A percentile compares a stretch with the other conserved stretches of the same genome.
Conservation (phyloP, 768 basidiomycete species). For the Piloderma croceum region DNA sequence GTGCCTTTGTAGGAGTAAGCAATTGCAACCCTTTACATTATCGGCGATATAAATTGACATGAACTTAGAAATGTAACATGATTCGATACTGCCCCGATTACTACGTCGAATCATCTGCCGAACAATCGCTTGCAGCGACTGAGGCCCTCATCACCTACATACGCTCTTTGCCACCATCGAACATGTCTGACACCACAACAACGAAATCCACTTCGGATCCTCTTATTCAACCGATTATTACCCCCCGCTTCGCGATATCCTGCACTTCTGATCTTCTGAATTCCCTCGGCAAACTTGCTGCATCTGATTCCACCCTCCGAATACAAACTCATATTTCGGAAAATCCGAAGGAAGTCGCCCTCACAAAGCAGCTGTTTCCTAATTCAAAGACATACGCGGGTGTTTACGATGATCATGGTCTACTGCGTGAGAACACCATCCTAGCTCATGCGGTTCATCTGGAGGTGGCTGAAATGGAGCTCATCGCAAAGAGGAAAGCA, state of each 20-base stretch:
- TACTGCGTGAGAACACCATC: slow-evolving; percentile 76
- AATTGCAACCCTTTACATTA: slow-evolving; percentile 6
- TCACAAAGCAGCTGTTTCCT: slow-evolving; percentile 64
- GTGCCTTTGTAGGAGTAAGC: slow-evolving; percentile 81
- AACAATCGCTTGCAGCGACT: slow-evolving; percentile 59
- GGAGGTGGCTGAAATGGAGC: slow-evolving; percentile 60
- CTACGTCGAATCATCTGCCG: slow-evolving; percentile 62
- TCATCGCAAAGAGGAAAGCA: slow-evolving; percentile 59
- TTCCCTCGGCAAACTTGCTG: slow-evolving; percentile 56
- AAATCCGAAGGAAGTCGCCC: slow-evolving; percentile 65
- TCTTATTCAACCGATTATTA: slow-evolving; percentile 85
- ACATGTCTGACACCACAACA: slow-evolving; percentile 19
- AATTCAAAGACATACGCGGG: slow-evolving; percentile 60
- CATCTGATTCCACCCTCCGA: slow-evolving; percentile 51
- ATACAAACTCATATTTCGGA: slow-evolving; percentile 95
- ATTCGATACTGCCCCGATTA: slow-evolving; percentile 62
- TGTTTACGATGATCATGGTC: slow-evolving; percentile 74
- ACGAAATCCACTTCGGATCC: slow-evolving; percentile 29
- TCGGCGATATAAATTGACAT: slow-evolving; percentile 23
- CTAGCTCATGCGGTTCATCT: slow-evolving; percentile 87
- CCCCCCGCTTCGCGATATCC: slow-evolving; percentile 94
- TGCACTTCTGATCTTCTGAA: slow-evolving; percentile 69
- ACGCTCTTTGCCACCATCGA: slow-evolving; percentile 44
- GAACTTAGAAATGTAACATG: slow-evolving; percentile 82
- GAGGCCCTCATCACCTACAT: slow-evolving; percentile 64